Evolutionary conservation across 345 rosid species (phyloP).

Genomic region (Camelina laxa): DNA sequence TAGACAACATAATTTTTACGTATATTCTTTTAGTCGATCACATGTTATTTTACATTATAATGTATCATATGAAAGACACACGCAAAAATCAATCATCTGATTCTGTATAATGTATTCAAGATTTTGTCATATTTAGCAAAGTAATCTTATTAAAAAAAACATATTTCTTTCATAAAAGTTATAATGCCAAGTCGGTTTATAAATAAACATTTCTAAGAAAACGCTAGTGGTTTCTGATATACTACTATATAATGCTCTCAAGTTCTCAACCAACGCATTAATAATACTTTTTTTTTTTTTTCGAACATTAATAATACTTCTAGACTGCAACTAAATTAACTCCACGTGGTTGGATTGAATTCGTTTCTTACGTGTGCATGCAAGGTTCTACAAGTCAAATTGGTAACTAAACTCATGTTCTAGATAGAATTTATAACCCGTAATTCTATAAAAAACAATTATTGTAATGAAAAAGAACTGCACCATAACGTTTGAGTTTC

Average conservation of each 20-base stretch:
- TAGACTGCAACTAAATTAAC: neutral
- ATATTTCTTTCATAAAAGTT: neutral
- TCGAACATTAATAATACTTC: conserved; percentile 1
- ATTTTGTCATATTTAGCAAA: neutral
- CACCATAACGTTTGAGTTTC: neutral
- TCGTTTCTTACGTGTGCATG: neutral
- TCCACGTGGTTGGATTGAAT: conserved; percentile 6
- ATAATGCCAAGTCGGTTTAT: neutral
- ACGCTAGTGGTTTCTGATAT: neutral
- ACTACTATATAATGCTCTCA: neutral
- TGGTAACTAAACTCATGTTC: neutral
- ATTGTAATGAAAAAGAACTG: neutral
- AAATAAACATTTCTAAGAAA: neutral
- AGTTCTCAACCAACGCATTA: conserved; percentile 8
- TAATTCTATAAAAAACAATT: neutral
- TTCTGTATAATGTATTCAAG: neutral
- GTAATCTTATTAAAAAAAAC: neutral
- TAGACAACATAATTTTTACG: neutral
- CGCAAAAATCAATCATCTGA: neutral
- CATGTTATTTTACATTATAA: neutral
- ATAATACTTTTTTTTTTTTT: no score
- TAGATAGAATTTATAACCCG: conserved; percentile 6
- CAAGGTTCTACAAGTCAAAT: conserved; percentile 13
- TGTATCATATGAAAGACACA: neutral
- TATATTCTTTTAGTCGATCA: neutral